Evolutionary conservation across 768 basidiomycete genomes (phyloP), one percentile per base, ranked within the genome.

Genomic region (Baorangia bicolor): DNA sequence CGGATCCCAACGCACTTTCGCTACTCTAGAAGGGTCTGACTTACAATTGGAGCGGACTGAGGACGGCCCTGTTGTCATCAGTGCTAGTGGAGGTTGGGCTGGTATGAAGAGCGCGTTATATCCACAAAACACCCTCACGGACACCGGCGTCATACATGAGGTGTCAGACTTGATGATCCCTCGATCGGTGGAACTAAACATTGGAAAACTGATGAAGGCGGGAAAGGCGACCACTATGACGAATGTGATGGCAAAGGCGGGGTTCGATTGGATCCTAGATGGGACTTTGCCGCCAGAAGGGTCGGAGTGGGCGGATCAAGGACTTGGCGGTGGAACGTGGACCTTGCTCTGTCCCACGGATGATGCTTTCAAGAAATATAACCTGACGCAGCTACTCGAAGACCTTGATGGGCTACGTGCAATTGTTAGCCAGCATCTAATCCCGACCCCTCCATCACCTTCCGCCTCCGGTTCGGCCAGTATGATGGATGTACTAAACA

Each of bases 311-410:
- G 81, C 80, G 6, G 77, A 84, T 16, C 65, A 70, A 53, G 78
- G 73, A 42, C 63, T 80, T n/a, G 65, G 68, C 20, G 78, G 76
- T 25, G 73, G 70, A 10, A 86, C 87, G 4, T 98, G 95, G 87
- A 96, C 94, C 2, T 71, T 99, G 5, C 78, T 99, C 21, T 94
- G 91, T 61, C 97, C 97, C 4, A 84, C 85, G 7, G 97, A 99
- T 65, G 87, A 89, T 55, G 94, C 96, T 0, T 97, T 98, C 80
- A 88, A 93, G 68, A 75, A 81, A 21, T 74, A 89, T 70, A 95
- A 98, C 74, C 72, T 98, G 54, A 94, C 94, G 0, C 70, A 73
- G 55, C 70, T 94, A 23, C 86, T 85, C 58, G 79, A 78, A 27
- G 80, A 92, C 64, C 55, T 72, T 12, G 77, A 82, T 4, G 64